Base-by-base conservation (phyloP, 371 early-diverging fungal species). In the Apophysomyces variabilis region DNA sequence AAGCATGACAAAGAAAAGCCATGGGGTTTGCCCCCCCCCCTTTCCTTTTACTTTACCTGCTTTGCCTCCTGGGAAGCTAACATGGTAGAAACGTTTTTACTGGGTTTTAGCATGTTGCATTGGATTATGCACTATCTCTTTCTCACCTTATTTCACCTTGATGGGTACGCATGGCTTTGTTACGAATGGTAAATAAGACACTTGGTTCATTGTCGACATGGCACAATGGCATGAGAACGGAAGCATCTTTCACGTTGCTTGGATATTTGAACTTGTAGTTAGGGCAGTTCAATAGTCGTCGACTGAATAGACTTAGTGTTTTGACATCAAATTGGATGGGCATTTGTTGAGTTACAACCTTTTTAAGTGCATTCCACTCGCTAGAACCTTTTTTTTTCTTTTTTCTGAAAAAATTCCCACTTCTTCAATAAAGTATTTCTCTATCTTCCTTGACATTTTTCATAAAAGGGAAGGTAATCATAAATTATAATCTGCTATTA, bases 131-230 rank as follows among this genome's bases (percentile, higher is more conserved):
- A 26, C 3, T 26, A 26, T 26, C 32, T 66, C 5, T 6, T 16
- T 11, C 64, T 37, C 75, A 89, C 89, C 89, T 89, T 47, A 92
- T 87, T 71, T 95, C 94, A 14, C 95, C 95, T 14, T 83, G 85
- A 74, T 96, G 96, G 13, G 85, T 77, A 38, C 90, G 76, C 74
- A 97, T 74, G 43, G 80, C 80, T 14, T 72, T 72, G 62, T 89
- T 86, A 38, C 97, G 85, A 8, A 94, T 85, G 8, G 95, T 95
- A 69, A 97, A 94, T 32, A 96, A 67, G 12, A 96, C 79, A 61
- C 89, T 87, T 1, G 91, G 89, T 45, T 84, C 73, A 8, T 82
- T 87, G 35, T 89, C 65, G 5, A 85, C 86, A 36, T 69, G 54
- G 66, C 94, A 93, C 16, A 96, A 79, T 0, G 93, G 92, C 66